Evolutionary conservation across 352 stramenopile genomes (phyloP).

Genomic region (Pilasporangium apinafurcum): DNA sequence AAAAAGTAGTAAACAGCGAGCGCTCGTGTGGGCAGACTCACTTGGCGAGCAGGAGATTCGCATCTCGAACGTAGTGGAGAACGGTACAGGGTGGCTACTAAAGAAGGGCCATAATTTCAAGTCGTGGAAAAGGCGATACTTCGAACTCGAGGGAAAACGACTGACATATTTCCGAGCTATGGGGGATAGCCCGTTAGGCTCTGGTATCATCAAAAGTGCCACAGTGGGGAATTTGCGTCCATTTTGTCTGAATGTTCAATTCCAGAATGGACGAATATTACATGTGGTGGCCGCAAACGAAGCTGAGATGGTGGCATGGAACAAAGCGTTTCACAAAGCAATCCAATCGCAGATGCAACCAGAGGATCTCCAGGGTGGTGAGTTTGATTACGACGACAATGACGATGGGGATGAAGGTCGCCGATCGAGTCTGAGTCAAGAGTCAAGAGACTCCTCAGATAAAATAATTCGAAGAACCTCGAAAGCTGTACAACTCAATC

Average conservation of each 20-base stretch:
- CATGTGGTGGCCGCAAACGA: conserved; percentile 54
- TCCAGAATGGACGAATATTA: conserved; percentile 67
- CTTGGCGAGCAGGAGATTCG: no score
- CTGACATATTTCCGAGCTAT: conserved; percentile 47
- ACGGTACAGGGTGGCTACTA: conserved; percentile 51
- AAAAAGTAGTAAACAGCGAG: not conserved
- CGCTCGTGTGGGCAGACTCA: no score
- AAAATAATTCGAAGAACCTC: no score
- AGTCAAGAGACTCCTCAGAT: no score
- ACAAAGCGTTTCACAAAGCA: conserved; percentile 36
- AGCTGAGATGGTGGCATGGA: conserved; percentile 46
- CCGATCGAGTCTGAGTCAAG: no score
- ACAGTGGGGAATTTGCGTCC: conserved; percentile 41
- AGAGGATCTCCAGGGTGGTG: no score
- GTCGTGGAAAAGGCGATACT: conserved; percentile 80
- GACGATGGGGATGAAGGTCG: no score
- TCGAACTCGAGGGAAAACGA: conserved; percentile 57
- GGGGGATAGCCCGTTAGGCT: conserved; percentile 38
- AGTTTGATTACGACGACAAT: no score
- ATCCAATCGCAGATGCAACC: no score
- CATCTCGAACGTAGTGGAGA: no score
- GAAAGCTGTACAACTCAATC: no score
- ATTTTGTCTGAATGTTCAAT: conserved; percentile 62
- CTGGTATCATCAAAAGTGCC: conserved; percentile 64
- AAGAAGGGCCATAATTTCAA: conserved; percentile 82